Conservation (phyloP, 257 asterid species). For the Haberlea rhodopensis region DNA sequence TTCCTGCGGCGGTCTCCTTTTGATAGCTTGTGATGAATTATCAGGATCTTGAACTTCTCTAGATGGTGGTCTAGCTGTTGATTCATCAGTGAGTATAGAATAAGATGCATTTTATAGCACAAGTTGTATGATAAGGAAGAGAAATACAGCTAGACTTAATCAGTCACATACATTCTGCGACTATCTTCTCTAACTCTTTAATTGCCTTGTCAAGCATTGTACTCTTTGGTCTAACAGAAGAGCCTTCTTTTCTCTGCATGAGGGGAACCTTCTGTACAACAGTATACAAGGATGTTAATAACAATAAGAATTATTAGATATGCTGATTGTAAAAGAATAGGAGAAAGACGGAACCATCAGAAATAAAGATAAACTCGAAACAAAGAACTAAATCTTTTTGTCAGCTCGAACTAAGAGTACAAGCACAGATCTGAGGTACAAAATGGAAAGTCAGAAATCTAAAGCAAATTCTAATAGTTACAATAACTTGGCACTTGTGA, state of each 20-base stretch:
- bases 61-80: constrained; percentile 85
- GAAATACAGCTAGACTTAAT: constrained; percentile 13
- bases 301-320: constrained; percentile 12
- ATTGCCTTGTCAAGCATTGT: constrained; percentile 91
- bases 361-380: not conserved
- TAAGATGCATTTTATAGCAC: constrained; percentile 20
- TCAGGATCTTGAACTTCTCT: constrained; percentile 82
- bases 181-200: constrained; percentile 85
- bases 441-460: constrained; percentile 6
- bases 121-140: constrained; percentile 16
- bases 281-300: constrained; percentile 29
- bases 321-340: not conserved
- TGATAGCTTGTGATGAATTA: constrained; percentile 75
- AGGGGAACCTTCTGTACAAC: constrained; percentile 53
- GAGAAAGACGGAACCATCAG: not conserved
- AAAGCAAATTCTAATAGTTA: constrained; percentile 3
- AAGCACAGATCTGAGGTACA: constrained; percentile 8
- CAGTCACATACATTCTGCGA: constrained; percentile 73
- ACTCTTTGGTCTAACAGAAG: constrained; percentile 61
- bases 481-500: not conserved
- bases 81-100: constrained; percentile 21
- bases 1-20: constrained; percentile 87
- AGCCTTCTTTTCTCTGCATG: constrained; percentile 68
- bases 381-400: not conserved
- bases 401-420: constrained; percentile 7